phyloP scores from a whole-genome alignment of 805 yeast species.

The Saccharomycopsis babjevae region DNA sequence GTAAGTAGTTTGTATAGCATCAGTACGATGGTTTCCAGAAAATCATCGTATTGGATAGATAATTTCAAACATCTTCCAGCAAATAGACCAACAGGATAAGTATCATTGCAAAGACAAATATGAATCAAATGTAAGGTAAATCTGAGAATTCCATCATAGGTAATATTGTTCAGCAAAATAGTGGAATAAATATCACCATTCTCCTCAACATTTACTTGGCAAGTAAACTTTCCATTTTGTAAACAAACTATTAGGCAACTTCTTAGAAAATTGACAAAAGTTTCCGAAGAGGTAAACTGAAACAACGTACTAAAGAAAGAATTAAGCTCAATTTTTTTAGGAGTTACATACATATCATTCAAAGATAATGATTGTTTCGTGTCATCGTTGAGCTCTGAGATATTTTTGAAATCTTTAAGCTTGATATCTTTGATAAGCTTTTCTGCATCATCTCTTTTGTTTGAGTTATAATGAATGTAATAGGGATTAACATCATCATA shows the following conservation, averaged over 20 bases:
- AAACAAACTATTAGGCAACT: conserved; percentile 20
- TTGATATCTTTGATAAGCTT: conserved; percentile 39
- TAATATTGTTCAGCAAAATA: background rate
- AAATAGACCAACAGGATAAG: conserved; percentile 25
- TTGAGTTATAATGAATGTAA: conserved; percentile 66
- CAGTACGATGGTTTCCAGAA: background rate
- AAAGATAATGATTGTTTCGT: background rate
- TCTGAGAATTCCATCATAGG: conserved; percentile 44
- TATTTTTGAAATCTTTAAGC: conserved; percentile 30
- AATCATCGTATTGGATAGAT: background rate
- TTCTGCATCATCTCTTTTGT: conserved; percentile 78
- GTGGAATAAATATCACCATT: background rate
- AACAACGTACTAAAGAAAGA: background rate
- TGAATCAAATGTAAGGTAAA: conserved; percentile 61
- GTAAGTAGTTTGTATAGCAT: background rate
- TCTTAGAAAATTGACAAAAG: conserved; percentile 1
- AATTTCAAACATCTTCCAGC: conserved; percentile 19
- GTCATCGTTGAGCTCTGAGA: conserved; percentile 11
- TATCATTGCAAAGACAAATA: conserved; percentile 34
- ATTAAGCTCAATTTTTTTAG: background rate
- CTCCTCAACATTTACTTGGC: background rate
- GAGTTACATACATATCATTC: background rate
- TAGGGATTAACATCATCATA: conserved; percentile 63
- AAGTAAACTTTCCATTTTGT: conserved; percentile 26
- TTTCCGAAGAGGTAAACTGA: background rate